Evolutionary conservation across 257 asterid genomes (phyloP), one percentile per base, ranked within the genome.

Genomic region (Solanum microdontum): DNA sequence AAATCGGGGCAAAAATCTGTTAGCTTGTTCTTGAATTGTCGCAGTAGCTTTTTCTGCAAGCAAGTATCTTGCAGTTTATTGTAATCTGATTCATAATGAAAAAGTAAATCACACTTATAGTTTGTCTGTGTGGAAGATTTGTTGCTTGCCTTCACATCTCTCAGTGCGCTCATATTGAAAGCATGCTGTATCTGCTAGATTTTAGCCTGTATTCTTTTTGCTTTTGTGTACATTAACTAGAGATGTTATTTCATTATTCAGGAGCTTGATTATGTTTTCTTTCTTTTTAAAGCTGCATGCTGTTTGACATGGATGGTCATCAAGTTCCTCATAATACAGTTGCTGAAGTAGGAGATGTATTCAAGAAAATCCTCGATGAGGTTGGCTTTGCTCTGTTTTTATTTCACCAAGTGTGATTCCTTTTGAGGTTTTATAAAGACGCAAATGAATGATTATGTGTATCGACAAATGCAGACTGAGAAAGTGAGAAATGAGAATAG

Each of bases 301-400:
- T 97, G 77, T 97, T 94, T 85, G 95, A 91, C 90, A 90, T 89
- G 85, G 90, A 94, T 60, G 99, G 99, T 43, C 91, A 87, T 86
- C 98, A 95, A 97, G 97, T 97, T 88, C 94, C 98, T 88, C 97
- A 92, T 88, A 94, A 88, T 69, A 93, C 89, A 87, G 98, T 94
- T 82, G 90, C 92, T 88, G 94, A 94, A 89, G 98, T 95, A 90
- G 99, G 98, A 84, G 95, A 91, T 32, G 89, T 88, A 74, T 96
- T 96, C 90, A 94, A 94, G 95, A 95, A 90, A 90, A 95, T 97
- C 90, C 98, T 97, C 69, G 93, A 92, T 86, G 98, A 94, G 98
- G 99, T 95, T 93, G 34, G 83, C 70, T 89, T 80, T 77, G 40
- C 82, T 79, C 32, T 83, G 7, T 58, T 33, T 68, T 84, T 77